Conservation (phyloP, 805 yeast genomes). For the Ogataea ganodermae region DNA sequence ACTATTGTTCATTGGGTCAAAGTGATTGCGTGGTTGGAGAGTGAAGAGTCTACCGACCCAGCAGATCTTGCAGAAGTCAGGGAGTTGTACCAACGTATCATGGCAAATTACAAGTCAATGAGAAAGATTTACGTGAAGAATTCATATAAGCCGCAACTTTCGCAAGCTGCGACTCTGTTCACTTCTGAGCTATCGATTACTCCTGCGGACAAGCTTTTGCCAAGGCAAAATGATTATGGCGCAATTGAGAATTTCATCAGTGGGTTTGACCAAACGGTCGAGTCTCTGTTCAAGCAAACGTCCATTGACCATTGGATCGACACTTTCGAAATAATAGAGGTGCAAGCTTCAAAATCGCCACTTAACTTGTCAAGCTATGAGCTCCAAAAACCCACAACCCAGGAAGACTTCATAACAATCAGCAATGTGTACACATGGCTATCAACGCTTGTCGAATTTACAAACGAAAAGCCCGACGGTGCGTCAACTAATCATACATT, state of each 20-base stretch:
- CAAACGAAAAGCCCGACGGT: slow-evolving; percentile 24
- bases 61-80: slow-evolving; percentile 25
- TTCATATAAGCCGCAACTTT: slow-evolving; percentile 62
- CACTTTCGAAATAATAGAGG: slow-evolving; percentile 71
- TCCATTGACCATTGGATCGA: slow-evolving; percentile 76
- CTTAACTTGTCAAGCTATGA: slow-evolving; percentile 59
- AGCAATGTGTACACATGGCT: slow-evolving; percentile 74
- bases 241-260: slow-evolving; percentile 63
- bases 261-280: slow-evolving; percentile 62
- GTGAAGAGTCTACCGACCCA: slow-evolving; percentile 17
- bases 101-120: slow-evolving; percentile 58
- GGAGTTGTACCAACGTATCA: slow-evolving; percentile 27
- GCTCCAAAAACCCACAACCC: slow-evolving; percentile 39
- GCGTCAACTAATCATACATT: slow-evolving; percentile 17
- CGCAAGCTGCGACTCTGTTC: slow-evolving; percentile 41
- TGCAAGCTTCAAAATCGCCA: slow-evolving; percentile 58
- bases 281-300: slow-evolving; percentile 56
- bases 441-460: slow-evolving; percentile 51
- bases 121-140: slow-evolving; percentile 72
- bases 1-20: slow-evolving; percentile 53
- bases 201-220: slow-evolving; percentile 35
- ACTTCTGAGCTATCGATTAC: slow-evolving; percentile 42
- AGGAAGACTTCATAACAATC: slow-evolving; percentile 59
- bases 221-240: slow-evolving; percentile 40
- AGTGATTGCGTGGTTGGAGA: slow-evolving; percentile 30